phyloP scores from a whole-genome alignment of 2,329 filamentous ascomycete genomes.

The Emergomyces africanus region DNA sequence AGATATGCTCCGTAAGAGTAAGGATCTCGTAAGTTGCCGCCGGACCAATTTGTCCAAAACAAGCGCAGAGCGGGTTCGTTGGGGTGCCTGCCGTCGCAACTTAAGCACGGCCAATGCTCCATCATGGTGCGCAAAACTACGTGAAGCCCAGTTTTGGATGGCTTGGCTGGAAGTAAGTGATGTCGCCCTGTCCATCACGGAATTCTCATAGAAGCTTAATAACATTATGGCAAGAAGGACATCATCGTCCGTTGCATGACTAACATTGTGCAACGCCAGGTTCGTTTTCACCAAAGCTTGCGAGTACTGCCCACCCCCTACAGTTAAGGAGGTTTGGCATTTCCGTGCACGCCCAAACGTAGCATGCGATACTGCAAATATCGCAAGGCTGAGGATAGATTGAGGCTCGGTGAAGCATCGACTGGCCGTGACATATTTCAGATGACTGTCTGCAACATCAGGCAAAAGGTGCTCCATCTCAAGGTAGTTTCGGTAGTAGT shows the following conservation, averaged over 20 bases:
- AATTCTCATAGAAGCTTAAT: slow-evolving; percentile 1
- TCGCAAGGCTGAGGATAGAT: not conserved
- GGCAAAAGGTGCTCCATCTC: not conserved
- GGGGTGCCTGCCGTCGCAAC: not conserved
- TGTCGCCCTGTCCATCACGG: not conserved
- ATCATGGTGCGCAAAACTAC: not conserved
- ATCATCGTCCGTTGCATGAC: not conserved
- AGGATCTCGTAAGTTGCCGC: not conserved
- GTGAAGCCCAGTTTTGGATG: not conserved
- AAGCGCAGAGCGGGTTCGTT: not conserved
- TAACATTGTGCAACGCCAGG: not conserved
- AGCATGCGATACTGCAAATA: not conserved
- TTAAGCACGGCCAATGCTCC: not conserved
- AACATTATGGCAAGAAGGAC: not conserved
- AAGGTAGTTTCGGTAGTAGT: not conserved
- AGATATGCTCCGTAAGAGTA: not conserved
- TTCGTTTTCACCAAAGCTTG: not conserved
- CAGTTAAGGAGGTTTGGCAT: not conserved
- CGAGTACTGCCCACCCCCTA: not conserved
- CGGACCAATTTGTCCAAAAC: not conserved
- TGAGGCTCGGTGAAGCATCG: not conserved
- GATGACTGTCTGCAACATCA: not conserved
- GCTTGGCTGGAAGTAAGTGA: not conserved
- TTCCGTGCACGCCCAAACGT: not conserved
- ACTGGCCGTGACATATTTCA: not conserved